These are phyloP conservation scores for Plasmodium gaboni DNA, from an alignment of 169 alveolate species.

Conservation along the genomic window DNA sequence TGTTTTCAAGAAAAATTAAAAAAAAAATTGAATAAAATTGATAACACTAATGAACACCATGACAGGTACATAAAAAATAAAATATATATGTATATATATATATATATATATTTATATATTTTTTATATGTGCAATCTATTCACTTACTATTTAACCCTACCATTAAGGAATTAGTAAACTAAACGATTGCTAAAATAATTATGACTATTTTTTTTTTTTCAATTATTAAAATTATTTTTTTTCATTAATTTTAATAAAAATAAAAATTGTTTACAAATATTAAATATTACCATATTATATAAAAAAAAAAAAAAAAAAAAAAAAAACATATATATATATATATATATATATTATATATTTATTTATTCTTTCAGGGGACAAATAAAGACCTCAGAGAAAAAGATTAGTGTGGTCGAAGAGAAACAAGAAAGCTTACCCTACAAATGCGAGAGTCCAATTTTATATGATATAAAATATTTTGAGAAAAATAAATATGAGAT, in stretches of 20 bases:
- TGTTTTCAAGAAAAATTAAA: conserved; percentile 21
- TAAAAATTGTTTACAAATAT: conserved; percentile 1
- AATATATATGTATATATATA: neutral
- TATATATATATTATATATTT: neutral
- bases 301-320: neutral
- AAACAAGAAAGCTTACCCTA: neutral
- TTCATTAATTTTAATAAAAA: conserved; percentile 8
- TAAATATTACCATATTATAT: neutral
- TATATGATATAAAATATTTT: neutral
- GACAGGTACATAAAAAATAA: neutral
- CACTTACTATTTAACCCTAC: conserved; percentile 35
- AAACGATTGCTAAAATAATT: conserved; percentile 39
- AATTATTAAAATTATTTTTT: neutral
- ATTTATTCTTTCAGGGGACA: no score
- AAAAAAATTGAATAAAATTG: neutral
- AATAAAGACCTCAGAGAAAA: neutral
- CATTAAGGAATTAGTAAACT: conserved; percentile 41
- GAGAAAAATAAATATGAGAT: neutral
- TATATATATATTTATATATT: neutral
- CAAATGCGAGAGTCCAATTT: conserved; percentile 18
- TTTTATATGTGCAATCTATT: conserved; percentile 20
- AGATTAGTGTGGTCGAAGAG: conserved; percentile 2
- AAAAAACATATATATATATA: neutral
- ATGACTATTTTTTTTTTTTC: neutral
- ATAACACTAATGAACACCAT: neutral